A percentile compares a stretch with the other conserved stretches of the same genome.
Conservation (phyloP, 805 yeast genomes). For the Candida dendrica region DNA sequence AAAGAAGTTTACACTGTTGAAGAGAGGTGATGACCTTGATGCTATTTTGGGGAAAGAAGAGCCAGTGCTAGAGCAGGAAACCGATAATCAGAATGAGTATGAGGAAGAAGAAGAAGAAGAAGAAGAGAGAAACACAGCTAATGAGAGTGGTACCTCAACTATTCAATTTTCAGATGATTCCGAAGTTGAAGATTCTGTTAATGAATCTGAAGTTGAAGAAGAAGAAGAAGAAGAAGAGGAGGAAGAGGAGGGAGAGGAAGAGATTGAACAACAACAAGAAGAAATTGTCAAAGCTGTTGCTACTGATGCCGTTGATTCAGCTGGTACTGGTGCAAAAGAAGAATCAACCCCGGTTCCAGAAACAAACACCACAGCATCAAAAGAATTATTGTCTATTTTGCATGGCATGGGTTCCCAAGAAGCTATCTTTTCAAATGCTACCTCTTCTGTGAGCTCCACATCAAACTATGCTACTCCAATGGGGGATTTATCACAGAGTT, state of each 20-base stretch:
- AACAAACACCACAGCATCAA: background rate
- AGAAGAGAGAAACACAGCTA: constrained; percentile 1
- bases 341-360: background rate
- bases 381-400: background rate
- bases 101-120: background rate
- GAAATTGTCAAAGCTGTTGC: constrained; percentile 2
- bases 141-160: constrained; percentile 11
- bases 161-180: constrained; percentile 13
- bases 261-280: background rate
- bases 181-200: constrained; percentile 2
- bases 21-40: constrained; percentile 28
- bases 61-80: background rate
- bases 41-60: constrained; percentile 8
- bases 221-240: background rate
- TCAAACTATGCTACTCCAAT: background rate
- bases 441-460: constrained; percentile 1
- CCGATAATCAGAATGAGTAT: background rate
- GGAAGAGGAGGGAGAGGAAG: background rate
- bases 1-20: constrained; percentile 27
- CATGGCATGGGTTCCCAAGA: background rate
- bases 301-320: too few species aligned
- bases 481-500: constrained; percentile 1
- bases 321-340: too few species aligned
- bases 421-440: background rate
- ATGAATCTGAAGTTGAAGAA: background rate